Base-by-base conservation (phyloP, 768 basidiomycete genomes). In the Termitomyces sp. region DNA sequence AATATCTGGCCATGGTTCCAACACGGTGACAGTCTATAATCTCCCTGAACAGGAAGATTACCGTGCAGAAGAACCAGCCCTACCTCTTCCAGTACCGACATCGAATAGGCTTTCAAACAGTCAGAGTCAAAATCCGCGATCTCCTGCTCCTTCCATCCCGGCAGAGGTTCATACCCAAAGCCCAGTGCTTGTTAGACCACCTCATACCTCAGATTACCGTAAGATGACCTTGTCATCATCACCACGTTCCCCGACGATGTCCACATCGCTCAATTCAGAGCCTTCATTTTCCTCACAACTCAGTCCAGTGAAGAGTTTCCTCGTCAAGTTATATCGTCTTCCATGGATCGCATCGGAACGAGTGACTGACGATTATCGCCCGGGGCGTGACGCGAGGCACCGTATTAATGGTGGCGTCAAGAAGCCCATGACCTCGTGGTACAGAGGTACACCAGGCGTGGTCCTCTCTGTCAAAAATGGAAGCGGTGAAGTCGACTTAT, bases 281-380 rank as follows among this genome's bases (percentile, higher is more conserved):
- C 74, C 75, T 12, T 77, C 77, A 3, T 77, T 76, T 58, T 68
- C 71, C 50, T 65, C 63, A 27, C 71, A 69, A 30, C 69, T 78
- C 36, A 71, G 71, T 45, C 78, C 78, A 1, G 60, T 82, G 12
- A 74, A 75, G 36, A 71, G 74, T 15, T 82, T 81, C 56, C 66
- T 80, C 54, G 64, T 71, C 7, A 71, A 66, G 2, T 33, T 83
- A 4, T 76, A 79, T 50, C 61, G 69, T 18, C 72, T 83, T 51
- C 81, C 81, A 1, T 82, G 81, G 81, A 65, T 80, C 8, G 72
- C 80, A 7, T 65, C 70, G 4, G 68, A 72, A 2, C 72, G 80
- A 49, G 75, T 82, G 58, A 79, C 79, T 1, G 70, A 75, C 8
- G 75, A 77, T 58, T 81, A 82, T 58, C 63, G 75, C 15, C 79